These are phyloP conservation scores for Penicillium thymicola DNA, from an alignment of 2,329 filamentous ascomycete species.

Conservation along the genomic window DNA sequence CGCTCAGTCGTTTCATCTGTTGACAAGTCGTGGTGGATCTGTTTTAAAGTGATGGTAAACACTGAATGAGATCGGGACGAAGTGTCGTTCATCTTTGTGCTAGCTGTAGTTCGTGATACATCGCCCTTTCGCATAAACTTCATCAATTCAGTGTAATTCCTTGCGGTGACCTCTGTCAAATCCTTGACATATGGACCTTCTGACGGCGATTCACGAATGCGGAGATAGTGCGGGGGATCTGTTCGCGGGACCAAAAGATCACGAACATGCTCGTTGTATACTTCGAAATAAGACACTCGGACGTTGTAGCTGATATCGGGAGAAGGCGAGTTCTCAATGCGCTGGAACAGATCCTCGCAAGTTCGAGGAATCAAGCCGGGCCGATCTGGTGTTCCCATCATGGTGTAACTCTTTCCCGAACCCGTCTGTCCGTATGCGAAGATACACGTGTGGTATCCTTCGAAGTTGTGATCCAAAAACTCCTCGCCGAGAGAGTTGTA, in stretches of 20 bases:
- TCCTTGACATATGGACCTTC: constrained; percentile 98
- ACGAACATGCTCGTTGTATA: constrained; percentile 98
- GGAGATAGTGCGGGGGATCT: constrained; percentile 84
- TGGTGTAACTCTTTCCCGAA: constrained; percentile 96
- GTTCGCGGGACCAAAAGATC: constrained; percentile 81
- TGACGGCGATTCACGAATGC: constrained; percentile 91
- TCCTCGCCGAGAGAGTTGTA: constrained; percentile 94
- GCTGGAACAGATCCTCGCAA: constrained; percentile 91
- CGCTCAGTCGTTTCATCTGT: constrained; percentile 98
- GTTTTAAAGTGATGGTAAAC: constrained; percentile 96
- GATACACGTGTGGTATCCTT: constrained; percentile 98
- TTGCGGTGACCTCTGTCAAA: constrained; percentile 86
- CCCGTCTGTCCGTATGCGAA: constrained; percentile 98
- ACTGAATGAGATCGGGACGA: constrained; percentile 94
- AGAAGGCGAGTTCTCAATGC: constrained; percentile 79
- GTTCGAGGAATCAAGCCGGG: constrained; percentile 92
- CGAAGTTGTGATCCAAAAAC: constrained; percentile 98
- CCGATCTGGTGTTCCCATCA: constrained; percentile 84
- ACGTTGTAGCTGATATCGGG: constrained; percentile 96
- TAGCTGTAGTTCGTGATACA: constrained; percentile 78
- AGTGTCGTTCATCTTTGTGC: constrained; percentile 99
- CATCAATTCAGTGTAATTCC: constrained; percentile 81
- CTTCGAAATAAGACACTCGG: constrained; percentile 96
- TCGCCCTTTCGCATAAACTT: constrained; percentile 90
- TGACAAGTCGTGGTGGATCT: constrained; percentile 94